Evolutionary conservation across 352 stramenopile species (phyloP).

Genomic region (Achlya hypogyna): DNA sequence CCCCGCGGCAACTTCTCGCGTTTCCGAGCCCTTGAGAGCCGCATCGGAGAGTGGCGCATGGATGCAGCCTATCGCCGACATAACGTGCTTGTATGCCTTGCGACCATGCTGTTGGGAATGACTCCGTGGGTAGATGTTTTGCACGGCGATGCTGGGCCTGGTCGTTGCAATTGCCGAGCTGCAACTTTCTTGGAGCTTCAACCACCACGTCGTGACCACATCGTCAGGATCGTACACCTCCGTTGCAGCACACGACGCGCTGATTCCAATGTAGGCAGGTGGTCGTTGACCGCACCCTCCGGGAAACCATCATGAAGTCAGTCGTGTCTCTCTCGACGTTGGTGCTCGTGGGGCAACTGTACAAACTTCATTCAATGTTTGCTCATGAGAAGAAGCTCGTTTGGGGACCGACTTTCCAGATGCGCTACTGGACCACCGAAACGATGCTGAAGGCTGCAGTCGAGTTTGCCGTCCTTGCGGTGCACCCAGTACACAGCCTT

Average conservation of each 20-base stretch:
- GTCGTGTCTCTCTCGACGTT: constrained; percentile 4
- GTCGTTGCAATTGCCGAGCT: background rate
- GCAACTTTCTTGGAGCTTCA: background rate
- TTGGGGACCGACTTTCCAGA: background rate
- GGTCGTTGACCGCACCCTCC: background rate
- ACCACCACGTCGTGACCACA: background rate
- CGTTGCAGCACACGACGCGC: no score
- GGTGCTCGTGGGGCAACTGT: background rate
- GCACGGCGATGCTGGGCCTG: background rate
- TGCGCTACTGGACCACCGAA: background rate
- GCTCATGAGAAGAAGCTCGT: background rate
- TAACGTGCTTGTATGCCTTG: background rate
- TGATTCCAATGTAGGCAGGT: background rate
- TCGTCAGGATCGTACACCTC: background rate
- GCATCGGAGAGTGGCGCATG: background rate
- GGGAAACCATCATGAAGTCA: background rate
- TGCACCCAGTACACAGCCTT: background rate
- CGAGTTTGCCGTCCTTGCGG: background rate
- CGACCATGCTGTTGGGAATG: background rate
- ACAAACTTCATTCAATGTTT: background rate
- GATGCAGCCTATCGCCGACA: background rate
- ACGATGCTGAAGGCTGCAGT: background rate
- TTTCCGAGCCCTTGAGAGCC: constrained; percentile 1
- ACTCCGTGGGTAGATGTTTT: background rate
- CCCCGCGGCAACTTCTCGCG: background rate